phyloP scores from a whole-genome alignment of 1,284 basidiomycete species.

The Ganoderma sp. region DNA sequence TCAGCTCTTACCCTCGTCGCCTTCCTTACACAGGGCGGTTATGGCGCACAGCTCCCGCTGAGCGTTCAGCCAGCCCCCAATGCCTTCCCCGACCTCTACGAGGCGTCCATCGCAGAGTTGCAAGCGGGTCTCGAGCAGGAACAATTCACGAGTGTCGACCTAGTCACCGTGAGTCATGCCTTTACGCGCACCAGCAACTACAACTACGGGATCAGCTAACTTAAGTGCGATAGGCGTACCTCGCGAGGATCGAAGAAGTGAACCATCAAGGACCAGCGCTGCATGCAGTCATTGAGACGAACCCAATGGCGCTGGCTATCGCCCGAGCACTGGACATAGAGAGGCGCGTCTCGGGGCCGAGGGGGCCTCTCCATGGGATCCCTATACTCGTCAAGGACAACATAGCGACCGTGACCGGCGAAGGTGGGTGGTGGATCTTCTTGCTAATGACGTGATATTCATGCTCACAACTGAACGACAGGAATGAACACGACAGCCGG shows the following conservation, averaged over 20 bases:
- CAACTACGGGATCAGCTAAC: background rate
- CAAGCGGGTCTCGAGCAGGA: conserved; percentile 45
- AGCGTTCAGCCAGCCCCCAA: background rate
- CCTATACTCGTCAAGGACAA: conserved; percentile 77
- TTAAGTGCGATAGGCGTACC: conserved; percentile 59
- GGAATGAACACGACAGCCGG: conserved; percentile 12
- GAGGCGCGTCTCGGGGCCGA: conserved; percentile 50
- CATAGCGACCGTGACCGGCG: conserved; percentile 52
- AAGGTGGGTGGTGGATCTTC: conserved; percentile 35
- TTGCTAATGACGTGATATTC: background rate
- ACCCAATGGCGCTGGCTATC: conserved; percentile 60
- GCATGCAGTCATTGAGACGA: conserved; percentile 68
- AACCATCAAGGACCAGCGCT: conserved; percentile 65
- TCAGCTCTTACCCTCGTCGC: background rate
- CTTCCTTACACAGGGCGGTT: background rate
- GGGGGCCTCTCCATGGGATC: conserved; percentile 69
- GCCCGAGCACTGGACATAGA: conserved; percentile 62
- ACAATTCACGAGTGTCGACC: conserved; percentile 49
- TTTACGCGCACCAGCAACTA: background rate
- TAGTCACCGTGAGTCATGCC: conserved; percentile 44
- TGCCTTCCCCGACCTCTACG: conserved; percentile 49
- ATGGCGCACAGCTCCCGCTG: background rate
- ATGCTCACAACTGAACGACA: background rate
- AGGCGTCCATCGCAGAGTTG: conserved; percentile 49
- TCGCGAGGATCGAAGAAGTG: conserved; percentile 73